Evolutionary conservation across 305 asterid genomes (phyloP), one percentile per base, ranked within the genome.

Genomic region (Salvia sclarea): DNA sequence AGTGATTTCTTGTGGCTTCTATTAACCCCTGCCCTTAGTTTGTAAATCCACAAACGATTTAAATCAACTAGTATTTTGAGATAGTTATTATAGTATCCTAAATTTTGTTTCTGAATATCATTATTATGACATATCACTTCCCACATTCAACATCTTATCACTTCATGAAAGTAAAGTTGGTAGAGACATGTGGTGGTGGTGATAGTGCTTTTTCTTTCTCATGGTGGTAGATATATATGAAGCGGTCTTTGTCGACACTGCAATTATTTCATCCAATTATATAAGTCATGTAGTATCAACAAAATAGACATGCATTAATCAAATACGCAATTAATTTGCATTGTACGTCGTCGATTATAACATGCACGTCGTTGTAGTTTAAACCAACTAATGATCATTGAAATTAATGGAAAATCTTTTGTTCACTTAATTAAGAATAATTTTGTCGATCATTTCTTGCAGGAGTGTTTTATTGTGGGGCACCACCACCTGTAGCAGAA

Each of bases 391-490:
- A 12, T 10, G 10, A 21, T 21, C 53, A 10, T 65, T 48, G 11
- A 35, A 65, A 35, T n/a, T n/a, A n/a, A n/a, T 6, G 12, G 5
- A 11, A 12, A 22, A 5, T 18, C 37, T 20, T 13, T 18, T 8
- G 8, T 9, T 47, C 5, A 17, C 13, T 35, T 2, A 6, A 40
- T 37, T 11, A 24, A 55, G 17, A 31, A 67, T 60, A 33, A 9
- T 14, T 11, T 30, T 68, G 38, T 53, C 55, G 56, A 17, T 70
- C 13, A 18, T 52, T 41, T 35, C 56, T 30, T 75, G 85, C 92
- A 89, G 96, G 96, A 31, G 96, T 86, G 54, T 89, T 89, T 71
- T 89, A 89, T 61, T 89, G 96, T 78, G 96, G 96, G 75, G 95
- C 95, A 33, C 95, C 96, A 56, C 82, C 90, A 73, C 92, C 81